Conservation (phyloP, 2,329 filamentous ascomycete species). For the Seiridium cupressi region DNA sequence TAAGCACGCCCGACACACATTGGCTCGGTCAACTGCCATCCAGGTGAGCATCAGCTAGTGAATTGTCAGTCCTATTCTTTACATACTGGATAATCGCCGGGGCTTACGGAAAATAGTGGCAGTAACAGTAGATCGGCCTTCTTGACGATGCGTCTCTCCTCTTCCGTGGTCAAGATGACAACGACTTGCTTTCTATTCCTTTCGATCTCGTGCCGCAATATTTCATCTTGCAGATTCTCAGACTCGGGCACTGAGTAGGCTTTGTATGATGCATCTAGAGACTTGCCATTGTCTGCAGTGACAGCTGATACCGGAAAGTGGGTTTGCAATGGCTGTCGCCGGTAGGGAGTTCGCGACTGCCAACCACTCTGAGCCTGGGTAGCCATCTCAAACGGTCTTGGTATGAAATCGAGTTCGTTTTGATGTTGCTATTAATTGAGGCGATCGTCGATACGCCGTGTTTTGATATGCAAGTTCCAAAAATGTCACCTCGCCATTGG, state of each 20-base stretch:
- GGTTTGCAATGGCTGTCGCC: neutral
- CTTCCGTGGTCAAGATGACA: constrained; percentile 18
- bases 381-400: no score
- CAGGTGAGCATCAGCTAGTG: constrained; percentile 19
- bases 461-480: no score
- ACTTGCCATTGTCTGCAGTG: neutral
- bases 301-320: neutral
- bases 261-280: no score
- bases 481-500: no score
- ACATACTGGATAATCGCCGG: neutral
- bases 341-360: neutral
- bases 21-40: constrained; percentile 21
- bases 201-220: constrained; percentile 11
- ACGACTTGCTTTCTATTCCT: constrained; percentile 13
- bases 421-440: no score
- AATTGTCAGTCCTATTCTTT: no score
- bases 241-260: no score
- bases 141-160: constrained; percentile 16
- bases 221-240: neutral
- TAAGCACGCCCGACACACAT: constrained; percentile 19
- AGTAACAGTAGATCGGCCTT: constrained; percentile 20
- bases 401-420: no score
- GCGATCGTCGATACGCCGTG: no score
- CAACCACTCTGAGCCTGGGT: neutral
- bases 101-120: constrained; percentile 17